These are phyloP conservation scores for Suillus occidentalis DNA, from an alignment of 768 basidiomycete species.

Conservation along the genomic window DNA sequence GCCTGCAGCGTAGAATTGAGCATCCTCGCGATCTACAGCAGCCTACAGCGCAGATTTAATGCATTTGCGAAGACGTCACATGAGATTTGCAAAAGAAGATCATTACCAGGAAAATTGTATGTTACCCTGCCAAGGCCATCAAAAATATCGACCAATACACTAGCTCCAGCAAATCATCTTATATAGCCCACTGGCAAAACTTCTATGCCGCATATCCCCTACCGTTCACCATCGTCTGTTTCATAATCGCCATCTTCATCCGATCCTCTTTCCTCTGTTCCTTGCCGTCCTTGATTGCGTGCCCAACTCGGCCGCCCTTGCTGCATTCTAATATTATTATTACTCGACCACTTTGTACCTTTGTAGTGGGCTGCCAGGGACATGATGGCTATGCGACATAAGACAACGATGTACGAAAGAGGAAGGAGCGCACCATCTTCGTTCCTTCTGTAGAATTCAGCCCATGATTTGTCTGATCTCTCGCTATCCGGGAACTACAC, in stretches of 20 bases:
- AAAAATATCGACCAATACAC: not conserved
- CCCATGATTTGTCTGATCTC: constrained; percentile 59
- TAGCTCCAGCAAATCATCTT: not conserved
- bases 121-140: constrained; percentile 1
- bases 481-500: constrained; percentile 47
- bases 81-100: not conserved
- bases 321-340: constrained; percentile 15
- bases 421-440: constrained; percentile 43
- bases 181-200: not conserved
- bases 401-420: not conserved
- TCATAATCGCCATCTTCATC: constrained; percentile 24
- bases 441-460: constrained; percentile 55
- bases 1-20: not conserved
- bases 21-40: not conserved
- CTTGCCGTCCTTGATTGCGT: constrained; percentile 11
- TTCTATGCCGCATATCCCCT: constrained; percentile 1
- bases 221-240: constrained; percentile 18
- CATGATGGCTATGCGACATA: constrained; percentile 19
- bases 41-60: not conserved
- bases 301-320: constrained; percentile 26
- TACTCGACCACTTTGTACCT: constrained; percentile 9
- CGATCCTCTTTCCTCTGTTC: constrained; percentile 4
- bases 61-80: not conserved
- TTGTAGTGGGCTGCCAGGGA: constrained; percentile 29
- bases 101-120: not conserved